phyloP scores from a whole-genome alignment of 2,329 filamentous ascomycete species.

The Aspergillus oerlinghausenensis region DNA sequence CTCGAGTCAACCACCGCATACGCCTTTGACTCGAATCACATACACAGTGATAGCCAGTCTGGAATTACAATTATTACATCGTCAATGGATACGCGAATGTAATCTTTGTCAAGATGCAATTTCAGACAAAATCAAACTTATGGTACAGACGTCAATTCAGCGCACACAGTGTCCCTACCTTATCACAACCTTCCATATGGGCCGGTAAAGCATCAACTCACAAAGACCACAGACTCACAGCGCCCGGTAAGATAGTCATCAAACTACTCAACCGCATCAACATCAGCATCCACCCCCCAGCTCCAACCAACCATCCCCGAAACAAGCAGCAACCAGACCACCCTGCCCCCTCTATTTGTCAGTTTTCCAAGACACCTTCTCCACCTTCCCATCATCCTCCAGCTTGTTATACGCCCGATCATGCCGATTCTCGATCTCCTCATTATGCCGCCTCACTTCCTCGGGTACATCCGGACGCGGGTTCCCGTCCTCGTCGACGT shows the following conservation, averaged over 20 bases:
- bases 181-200: background rate
- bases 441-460: conserved; percentile 34
- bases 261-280: background rate
- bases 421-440: conserved; percentile 28
- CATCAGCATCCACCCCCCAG: background rate
- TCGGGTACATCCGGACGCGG: conserved; percentile 23
- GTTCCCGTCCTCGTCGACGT: conserved; percentile 26
- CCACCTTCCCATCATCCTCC: conserved; percentile 19
- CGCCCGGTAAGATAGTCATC: background rate
- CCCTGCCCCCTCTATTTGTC: background rate
- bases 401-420: conserved; percentile 32
- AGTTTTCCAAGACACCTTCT: conserved; percentile 12
- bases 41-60: background rate
- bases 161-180: background rate
- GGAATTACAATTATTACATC: background rate
- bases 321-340: background rate
- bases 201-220: background rate
- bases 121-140: background rate
- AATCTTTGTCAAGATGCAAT: background rate
- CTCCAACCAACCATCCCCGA: background rate
- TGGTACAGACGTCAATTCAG: background rate
- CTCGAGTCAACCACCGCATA: background rate
- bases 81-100: background rate
- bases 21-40: background rate
- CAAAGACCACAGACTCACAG: background rate